These are phyloP conservation scores for Macrotyloma uniflorum DNA, from an alignment of 306 rosid genomes.

Conservation along the genomic window DNA sequence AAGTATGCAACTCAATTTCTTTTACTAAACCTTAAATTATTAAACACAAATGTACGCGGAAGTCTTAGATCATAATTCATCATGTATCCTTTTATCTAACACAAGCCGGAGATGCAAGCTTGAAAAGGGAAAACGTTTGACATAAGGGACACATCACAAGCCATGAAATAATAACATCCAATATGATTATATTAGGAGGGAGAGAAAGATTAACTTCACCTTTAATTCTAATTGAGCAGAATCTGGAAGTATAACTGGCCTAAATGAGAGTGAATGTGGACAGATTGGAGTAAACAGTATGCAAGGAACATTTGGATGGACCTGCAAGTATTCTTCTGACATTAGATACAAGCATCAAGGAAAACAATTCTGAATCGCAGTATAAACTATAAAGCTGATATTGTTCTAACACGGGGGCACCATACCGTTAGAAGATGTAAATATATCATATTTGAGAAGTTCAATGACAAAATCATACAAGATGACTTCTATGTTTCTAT, in stretches of 20 bases:
- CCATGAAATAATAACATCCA: conserved; percentile 14
- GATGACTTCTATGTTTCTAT: neutral
- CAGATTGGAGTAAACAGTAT: conserved; percentile 94
- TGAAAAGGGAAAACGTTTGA: conserved; percentile 8
- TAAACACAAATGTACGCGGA: neutral
- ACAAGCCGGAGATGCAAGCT: conserved; percentile 6
- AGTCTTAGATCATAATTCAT: conserved; percentile 9
- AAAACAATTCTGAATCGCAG: conserved; percentile 18
- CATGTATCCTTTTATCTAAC: conserved; percentile 18
- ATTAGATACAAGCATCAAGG: conserved; percentile 30
- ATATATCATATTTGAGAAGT: neutral
- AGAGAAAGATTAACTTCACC: conserved; percentile 55
- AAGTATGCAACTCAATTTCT: conserved; percentile 24
- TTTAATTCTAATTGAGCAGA: conserved; percentile 86
- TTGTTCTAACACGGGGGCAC: neutral
- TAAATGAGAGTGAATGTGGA: conserved; percentile 96
- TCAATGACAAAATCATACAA: neutral
- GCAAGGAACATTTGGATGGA: conserved; percentile 98
- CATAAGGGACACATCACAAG: conserved; percentile 7
- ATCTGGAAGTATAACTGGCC: conserved; percentile 98
- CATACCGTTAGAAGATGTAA: neutral
- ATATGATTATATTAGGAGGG: neutral
- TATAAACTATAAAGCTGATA: neutral
- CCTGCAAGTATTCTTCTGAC: conserved; percentile 57
- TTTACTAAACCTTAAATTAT: conserved; percentile 7